Evolutionary conservation across 163 green algal genomes (phyloP), one percentile per base, ranked within the genome.

Genomic region (Scenedesmus sp.): DNA sequence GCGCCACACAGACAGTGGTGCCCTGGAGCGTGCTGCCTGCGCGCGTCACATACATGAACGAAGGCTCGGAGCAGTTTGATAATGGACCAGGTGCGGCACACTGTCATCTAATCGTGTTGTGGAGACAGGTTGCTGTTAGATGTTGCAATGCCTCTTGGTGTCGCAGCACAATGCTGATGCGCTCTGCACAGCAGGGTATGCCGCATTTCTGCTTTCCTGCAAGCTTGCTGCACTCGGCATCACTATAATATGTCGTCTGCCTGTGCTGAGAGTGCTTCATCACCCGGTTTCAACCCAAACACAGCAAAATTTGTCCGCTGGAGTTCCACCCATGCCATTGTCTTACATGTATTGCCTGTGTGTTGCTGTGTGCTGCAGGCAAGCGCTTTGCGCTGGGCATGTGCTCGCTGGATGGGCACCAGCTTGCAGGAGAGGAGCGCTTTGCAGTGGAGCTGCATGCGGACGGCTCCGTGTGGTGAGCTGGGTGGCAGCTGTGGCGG

Each of bases 401-500:
- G 86, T 76, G 57, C 52, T 98, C 95, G 16, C 86, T 98, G 82
- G 55, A 92, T 10, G 97, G 97, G 2, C 97, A 99, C 94, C 86
- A 96, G 88, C 93, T 99, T 13, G 92, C 94, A 2, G 97, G 97
- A 2, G 97, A 99, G 94, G 97, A 99, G 95, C 87, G 94, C 3
- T 99, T 98, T 93, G 59, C 91, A 9, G 82, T 99, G 62, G 91
- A 97, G 76, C 96, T 96, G 95, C 88, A 96, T 20, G 55, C 92
- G 16, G 96, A 98, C 76, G 94, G 97, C 70, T 94, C 91, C 59
- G 96, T 97, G 15, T 97, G 94, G 96, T 96, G 86, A 79, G 81
- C 6, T 5, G 16, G 12, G 79, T 16, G 26, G 20, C 8, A 20
- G 84, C 62, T 76, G 5, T 7, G 15, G 70, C 12, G 0, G 34